Evolutionary conservation across 495 filamentous ascomycete genomes (phyloP).

Genomic region (Podospora appendiculata): DNA sequence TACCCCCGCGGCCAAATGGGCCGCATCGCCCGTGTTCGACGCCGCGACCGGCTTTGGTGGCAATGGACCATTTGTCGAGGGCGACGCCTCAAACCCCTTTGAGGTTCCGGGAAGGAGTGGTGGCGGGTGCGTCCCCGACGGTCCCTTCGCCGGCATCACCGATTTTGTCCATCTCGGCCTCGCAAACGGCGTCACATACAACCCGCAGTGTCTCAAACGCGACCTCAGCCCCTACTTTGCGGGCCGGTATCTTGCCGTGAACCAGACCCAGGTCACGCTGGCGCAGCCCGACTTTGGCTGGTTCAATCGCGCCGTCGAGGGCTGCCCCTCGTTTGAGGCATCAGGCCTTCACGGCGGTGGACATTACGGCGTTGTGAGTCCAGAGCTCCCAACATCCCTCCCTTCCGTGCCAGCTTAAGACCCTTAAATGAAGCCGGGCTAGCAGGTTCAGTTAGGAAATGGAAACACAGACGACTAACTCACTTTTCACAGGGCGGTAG

Average conservation of each 20-base stretch:
- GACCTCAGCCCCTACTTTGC: slow-evolving; percentile 20
- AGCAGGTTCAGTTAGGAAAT: no score
- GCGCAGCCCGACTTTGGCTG: slow-evolving; percentile 10
- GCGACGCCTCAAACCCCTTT: background rate
- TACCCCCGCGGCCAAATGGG: slow-evolving; percentile 3
- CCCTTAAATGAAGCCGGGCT: no score
- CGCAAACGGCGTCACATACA: background rate
- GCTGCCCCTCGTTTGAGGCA: slow-evolving; percentile 2
- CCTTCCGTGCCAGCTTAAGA: no score
- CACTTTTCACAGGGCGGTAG: no score
- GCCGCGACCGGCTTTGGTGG: slow-evolving; percentile 23
- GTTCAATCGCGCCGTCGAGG: slow-evolving; percentile 13
- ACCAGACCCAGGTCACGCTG: slow-evolving; percentile 15
- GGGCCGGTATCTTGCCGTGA: slow-evolving; percentile 9
- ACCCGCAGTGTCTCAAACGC: slow-evolving; percentile 6
- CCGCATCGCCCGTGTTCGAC: slow-evolving; percentile 8
- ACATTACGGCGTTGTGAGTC: slow-evolving; percentile 2
- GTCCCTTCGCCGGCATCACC: slow-evolving; percentile 40
- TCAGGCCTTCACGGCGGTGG: slow-evolving; percentile 3
- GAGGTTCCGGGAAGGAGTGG: slow-evolving; percentile 20
- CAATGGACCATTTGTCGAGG: slow-evolving; percentile 13
- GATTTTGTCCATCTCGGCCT: slow-evolving; percentile 4
- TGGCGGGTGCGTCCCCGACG: slow-evolving; percentile 47
- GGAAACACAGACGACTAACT: no score
- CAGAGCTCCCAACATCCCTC: no score